Evolutionary conservation across 2,329 filamentous ascomycete genomes (phyloP), one percentile per base, ranked within the genome.

Genomic region (Cladophialophora yegresii): DNA sequence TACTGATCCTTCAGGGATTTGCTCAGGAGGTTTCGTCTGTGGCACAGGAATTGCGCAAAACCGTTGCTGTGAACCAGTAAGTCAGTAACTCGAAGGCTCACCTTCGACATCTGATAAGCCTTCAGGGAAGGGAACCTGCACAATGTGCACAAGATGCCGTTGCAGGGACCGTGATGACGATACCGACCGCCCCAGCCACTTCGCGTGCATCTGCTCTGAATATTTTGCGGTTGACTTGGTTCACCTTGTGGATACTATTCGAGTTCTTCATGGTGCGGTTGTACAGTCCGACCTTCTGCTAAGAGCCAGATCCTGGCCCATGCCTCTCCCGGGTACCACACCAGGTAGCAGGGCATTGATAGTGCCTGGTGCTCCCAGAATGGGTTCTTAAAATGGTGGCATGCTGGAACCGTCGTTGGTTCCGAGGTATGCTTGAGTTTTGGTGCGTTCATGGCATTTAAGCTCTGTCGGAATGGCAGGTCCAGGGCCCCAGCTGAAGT

Each of bases 1-100:
- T 43, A 23, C 12, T 33, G 10, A 23, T 13, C 6, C 49, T 4
- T n/a, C 32, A 66, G 64, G 64, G 23, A 51, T 66, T 22, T 66
- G 64, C 23, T 58, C 53, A 12, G 56, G 54, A 36, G 64, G 64
- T 7, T 59, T 63, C 10, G 13, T 60, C 26, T 66, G 64, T 58
- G 64, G 64, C 4, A 61, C 49, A 26, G 64, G 64, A 3, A 20
- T 66, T 49, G 64, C 64, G 28, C 56, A 47, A n/a, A 59, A 56
- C 33, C 64, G 51, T n/a, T 66, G 64, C 47, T 66, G 64, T 61
- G 47, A 61, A 36, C 56, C 28, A 12, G 64, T 63, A 61, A 33
- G 64, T 54, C 45, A 8, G 10, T 12, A 13, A 12, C 49, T n/a
- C 43, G n/a, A 26, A 6, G 7, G 36, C 58, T n/a, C 26, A 45